Evolutionary conservation across 768 basidiomycete genomes (phyloP).

Genomic region (Nidula microcarpa): DNA sequence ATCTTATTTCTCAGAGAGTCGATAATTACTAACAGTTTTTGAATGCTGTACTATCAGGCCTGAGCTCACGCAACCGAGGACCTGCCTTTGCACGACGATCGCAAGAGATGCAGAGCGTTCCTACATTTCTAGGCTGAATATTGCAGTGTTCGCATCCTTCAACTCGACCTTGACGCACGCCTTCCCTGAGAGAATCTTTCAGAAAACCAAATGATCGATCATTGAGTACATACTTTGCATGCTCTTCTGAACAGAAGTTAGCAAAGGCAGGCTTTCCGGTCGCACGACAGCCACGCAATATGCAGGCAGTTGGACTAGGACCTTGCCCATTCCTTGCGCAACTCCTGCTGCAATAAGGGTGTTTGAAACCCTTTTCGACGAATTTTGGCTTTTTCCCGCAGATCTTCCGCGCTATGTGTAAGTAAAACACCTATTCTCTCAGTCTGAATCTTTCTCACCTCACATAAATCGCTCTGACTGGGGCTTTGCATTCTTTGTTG

Average conservation of each 20-base stretch:
- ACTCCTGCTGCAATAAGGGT: constrained; percentile 59
- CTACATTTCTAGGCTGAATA: constrained; percentile 39
- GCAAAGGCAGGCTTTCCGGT: constrained; percentile 46
- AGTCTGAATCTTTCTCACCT: constrained; percentile 24
- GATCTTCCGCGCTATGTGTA: constrained; percentile 27
- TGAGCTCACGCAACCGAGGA: constrained; percentile 46
- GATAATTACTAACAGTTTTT: constrained; percentile 42
- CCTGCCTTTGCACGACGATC: constrained; percentile 39
- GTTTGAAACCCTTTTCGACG: constrained; percentile 54
- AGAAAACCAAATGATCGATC: constrained; percentile 1
- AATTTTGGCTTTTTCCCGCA: constrained; percentile 62
- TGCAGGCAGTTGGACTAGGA: constrained; percentile 35
- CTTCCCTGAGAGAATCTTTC: constrained; percentile 34
- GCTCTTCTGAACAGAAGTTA: constrained; percentile 57
- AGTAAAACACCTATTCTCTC: not conserved
- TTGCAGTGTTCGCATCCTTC: constrained; percentile 48
- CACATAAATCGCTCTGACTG: constrained; percentile 40
- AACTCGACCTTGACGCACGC: constrained; percentile 45
- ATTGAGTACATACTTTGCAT: constrained; percentile 45
- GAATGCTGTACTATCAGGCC: constrained; percentile 40
- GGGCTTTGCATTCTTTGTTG: constrained; percentile 14
- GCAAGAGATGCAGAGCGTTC: constrained; percentile 47
- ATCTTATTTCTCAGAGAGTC: constrained; percentile 3
- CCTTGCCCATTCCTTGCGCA: constrained; percentile 50
- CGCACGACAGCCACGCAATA: constrained; percentile 48